phyloP scores from a whole-genome alignment of 2,329 filamentous ascomycete species.

The Exophiala sp. region DNA sequence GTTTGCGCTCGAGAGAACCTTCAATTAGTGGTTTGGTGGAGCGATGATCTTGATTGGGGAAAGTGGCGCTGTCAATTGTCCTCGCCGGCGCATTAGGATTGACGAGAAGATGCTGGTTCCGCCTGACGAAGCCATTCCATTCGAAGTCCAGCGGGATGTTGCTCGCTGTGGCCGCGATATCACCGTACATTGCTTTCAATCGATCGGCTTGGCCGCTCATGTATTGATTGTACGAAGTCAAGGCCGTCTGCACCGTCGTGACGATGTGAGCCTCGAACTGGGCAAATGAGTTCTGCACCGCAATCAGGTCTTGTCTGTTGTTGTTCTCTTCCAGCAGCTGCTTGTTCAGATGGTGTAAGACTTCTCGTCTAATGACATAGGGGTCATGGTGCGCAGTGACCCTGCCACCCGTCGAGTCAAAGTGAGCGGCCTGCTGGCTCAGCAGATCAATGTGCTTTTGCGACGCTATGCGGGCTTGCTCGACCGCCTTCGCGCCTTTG shows the following conservation, averaged over 20 bases:
- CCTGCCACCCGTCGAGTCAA: conserved; percentile 67
- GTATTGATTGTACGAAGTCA: conserved; percentile 77
- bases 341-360: conserved; percentile 77
- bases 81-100: conserved; percentile 70
- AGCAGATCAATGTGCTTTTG: conserved; percentile 96
- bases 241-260: conserved; percentile 70
- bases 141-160: conserved; percentile 79
- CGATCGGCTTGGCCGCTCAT: conserved; percentile 75
- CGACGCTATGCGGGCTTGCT: conserved; percentile 76
- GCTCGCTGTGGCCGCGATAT: conserved; percentile 73
- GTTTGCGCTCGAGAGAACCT: conserved; percentile 84
- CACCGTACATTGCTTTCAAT: conserved; percentile 70
- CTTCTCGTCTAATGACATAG: conserved; percentile 75
- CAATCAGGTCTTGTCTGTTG: conserved; percentile 77
- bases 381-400: conserved; percentile 72
- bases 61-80: conserved; percentile 65
- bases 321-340: conserved; percentile 95
- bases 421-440: conserved; percentile 74
- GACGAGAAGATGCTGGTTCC: conserved; percentile 66
- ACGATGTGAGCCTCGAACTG: conserved; percentile 83
- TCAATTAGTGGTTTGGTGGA: conserved; percentile 79
- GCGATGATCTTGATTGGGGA: conserved; percentile 81
- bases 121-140: conserved; percentile 76
- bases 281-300: conserved; percentile 84
- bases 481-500: conserved; percentile 83